Base-by-base conservation (phyloP, 2,329 filamentous ascomycete species). In the Ophiostoma ulmi region DNA sequence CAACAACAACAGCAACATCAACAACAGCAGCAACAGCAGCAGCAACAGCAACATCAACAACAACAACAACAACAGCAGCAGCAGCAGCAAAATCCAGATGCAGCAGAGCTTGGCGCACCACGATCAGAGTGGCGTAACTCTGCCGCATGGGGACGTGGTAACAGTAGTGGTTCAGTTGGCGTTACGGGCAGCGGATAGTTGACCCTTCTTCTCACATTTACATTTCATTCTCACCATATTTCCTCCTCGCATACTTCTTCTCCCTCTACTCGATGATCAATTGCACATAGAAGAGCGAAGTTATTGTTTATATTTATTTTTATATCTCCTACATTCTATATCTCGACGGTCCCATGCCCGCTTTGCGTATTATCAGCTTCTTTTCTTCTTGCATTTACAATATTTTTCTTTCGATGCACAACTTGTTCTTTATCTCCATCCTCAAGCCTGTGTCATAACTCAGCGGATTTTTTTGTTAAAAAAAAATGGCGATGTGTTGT, bases 61-160 rank as follows among this genome's bases (percentile, higher is more conserved):
- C 55, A 52, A 17, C 44, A 52, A 1, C 44, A 52, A 8, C 22
- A 10, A 14, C n/a, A 13, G 26, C 58, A 64, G 13, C 61, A 64
- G 13, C 61, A 36, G 5, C 63, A 65, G 35, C 36, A 35, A 17
- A 13, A n/a, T 22, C 14, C 41, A 55, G 41, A 14, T 7, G 41
- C 13, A 26, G 65, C 20, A 36, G 44, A 67, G n/a, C 13, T 55
- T 14, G 26, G 39, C 17, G 11, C 41, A n/a, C 83, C 83, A 72
- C 83, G 83, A 65, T 81, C 83, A 70, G 84, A 87, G 72, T 88
- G 86, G 85, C 83, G 86, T 44, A 87, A 86, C 75, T 88, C 86
- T 22, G 84, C 86, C n/a, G 84, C 80, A 52, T 86, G 82, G 82
- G 81, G 80, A 38, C 83, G 83, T 67, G 85, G 83, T 72, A 84